Evolutionary conservation across 768 basidiomycete species (phyloP), one percentile per base, ranked within the genome.

Genomic region (Amanita subjunquillea): DNA sequence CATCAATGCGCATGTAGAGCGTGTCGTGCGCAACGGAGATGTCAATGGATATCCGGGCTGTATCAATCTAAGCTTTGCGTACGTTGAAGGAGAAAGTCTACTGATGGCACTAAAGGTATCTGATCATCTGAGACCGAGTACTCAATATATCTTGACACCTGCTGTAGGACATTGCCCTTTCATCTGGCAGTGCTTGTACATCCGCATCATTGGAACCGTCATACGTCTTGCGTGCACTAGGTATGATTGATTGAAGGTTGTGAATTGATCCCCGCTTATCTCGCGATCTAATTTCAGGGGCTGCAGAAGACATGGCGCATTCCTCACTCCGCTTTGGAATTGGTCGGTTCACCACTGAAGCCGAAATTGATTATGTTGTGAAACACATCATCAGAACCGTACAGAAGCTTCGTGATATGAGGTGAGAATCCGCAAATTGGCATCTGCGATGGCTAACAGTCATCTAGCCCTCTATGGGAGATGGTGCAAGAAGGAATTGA

Each of bases 401-500:
- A 10, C 79, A 83, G 46, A 79, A 77, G 57, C 77, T 99, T 57
- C 81, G 95, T 48, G 95, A 99, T 55, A 92, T 99, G 91, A 94
- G 88, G 87, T 83, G 48, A 45, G 27, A 52, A 20, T 39, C 48
- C 46, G 20, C 53, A 9, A 15, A 37, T 52, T n/a, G 44, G 30
- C 56, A 7, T 13, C 7, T 53, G 43, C 25, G 15, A 10, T 12
- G 50, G 48, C 55, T 56, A 53, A 60, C 23, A 20, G 34, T 17
- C 40, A 48, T 48, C 1, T 56, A 91, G 91, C 63, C 96, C 96
- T 32, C 69, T 99, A 50, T 99, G 95, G 95, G 96, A 99, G 72
- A 97, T 99, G 94, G 94, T 98, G 13, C 92, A 96, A 69, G 96
- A 98, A 65, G 95, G 95, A 40, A 94, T 98, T 55, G 96, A 99